Conservation (phyloP, 345 rosid genomes). For the Brassica carinata region DNA sequence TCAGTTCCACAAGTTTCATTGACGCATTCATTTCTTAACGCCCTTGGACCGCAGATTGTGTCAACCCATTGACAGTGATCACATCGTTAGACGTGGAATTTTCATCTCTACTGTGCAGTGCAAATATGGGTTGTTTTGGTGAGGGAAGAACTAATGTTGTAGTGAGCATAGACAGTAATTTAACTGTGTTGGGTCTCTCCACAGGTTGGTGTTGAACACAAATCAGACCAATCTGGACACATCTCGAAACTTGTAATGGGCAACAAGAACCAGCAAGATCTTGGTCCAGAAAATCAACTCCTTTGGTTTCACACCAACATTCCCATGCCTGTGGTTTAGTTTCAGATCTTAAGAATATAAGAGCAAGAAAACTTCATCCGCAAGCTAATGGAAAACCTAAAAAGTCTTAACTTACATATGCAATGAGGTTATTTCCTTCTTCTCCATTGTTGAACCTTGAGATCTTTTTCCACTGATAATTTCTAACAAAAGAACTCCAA, state of each 20-base stretch:
- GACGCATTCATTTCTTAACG: conserved; percentile 5
- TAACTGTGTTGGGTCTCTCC: conserved; percentile 22
- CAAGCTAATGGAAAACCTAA: not conserved
- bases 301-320: conserved; percentile 23
- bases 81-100: not conserved
- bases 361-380: not conserved
- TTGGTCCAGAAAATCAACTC: conserved; percentile 15
- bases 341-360: not conserved
- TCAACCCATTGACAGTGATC: not conserved
- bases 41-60: conserved; percentile 12
- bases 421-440: conserved; percentile 23
- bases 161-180: conserved; percentile 26
- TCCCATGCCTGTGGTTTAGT: conserved; percentile 23
- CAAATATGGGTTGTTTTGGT: conserved; percentile 27
- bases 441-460: conserved; percentile 15
- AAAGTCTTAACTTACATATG: conserved; percentile 27
- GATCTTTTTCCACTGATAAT: conserved; percentile 29
- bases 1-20: not conserved
- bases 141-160: conserved; percentile 19
- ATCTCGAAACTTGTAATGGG: conserved; percentile 5
- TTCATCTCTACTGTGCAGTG: not conserved
- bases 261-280: not conserved
- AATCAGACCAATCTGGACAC: conserved; percentile 29
- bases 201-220: conserved; percentile 30
- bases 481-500: conserved; percentile 44